phyloP scores from a whole-genome alignment of 305 asterid species.

The Galium porrigens region DNA sequence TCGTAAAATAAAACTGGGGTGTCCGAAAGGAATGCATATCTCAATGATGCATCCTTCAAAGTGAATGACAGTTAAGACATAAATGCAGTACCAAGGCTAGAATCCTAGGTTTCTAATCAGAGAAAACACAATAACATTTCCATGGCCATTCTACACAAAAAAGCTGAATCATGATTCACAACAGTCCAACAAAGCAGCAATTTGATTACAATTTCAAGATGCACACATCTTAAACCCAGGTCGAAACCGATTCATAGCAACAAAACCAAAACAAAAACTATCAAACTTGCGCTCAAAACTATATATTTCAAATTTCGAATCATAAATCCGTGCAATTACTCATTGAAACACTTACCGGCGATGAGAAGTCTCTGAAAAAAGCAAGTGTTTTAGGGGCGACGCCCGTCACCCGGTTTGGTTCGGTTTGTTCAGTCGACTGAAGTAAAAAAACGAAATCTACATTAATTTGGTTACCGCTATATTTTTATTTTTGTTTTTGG shows the following conservation, averaged over 20 bases:
- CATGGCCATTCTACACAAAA: not conserved
- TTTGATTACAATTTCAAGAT: not conserved
- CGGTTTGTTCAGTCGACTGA: not conserved
- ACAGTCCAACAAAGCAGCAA: not conserved
- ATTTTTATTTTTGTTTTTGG: not conserved
- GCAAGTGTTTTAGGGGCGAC: not conserved
- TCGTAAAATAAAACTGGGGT: no score
- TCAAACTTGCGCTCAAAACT: no score
- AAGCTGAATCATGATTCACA: not conserved
- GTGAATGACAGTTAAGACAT: not conserved
- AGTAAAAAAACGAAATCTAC: no score
- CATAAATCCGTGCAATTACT: not conserved
- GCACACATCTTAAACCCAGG: no score
- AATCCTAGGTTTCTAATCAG: not conserved
- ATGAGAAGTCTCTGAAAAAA: not conserved
- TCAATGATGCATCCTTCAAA: not conserved
- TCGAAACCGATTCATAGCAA: not conserved
- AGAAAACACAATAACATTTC: not conserved
- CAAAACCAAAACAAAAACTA: not conserved
- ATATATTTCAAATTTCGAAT: not conserved
- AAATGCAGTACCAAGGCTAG: not conserved
- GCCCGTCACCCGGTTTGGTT: not conserved
- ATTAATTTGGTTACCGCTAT: not conserved
- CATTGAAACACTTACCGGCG: not conserved
- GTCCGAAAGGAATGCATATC: no score